A percentile compares a stretch with the other conserved stretches of the same genome.
These are phyloP conservation scores for Sclerotinia sclerotiorum DNA, from an alignment of 2,329 filamentous ascomycete species.

Conservation along the genomic window DNA sequence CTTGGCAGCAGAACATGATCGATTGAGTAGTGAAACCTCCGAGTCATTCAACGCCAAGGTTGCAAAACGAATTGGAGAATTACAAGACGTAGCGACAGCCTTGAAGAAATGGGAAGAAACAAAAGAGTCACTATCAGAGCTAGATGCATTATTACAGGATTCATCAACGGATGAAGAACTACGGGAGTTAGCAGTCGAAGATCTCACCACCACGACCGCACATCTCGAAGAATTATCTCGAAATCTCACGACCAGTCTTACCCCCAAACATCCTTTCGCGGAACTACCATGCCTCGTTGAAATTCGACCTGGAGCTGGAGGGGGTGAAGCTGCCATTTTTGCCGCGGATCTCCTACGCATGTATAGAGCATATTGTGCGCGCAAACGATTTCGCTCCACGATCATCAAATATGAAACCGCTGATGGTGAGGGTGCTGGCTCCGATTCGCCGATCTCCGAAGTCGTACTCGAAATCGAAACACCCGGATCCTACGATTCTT, in stretches of 20 bases:
- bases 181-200: conserved; percentile 74
- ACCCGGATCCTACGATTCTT: conserved; percentile 73
- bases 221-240: conserved; percentile 63
- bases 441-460: conserved; percentile 74
- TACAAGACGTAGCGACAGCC: conserved; percentile 57
- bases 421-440: conserved; percentile 59
- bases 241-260: conserved; percentile 72
- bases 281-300: conserved; percentile 88
- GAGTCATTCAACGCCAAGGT: conserved; percentile 56
- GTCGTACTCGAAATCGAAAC: conserved; percentile 81
- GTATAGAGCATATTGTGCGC: conserved; percentile 78
- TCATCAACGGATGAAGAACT: conserved; percentile 62
- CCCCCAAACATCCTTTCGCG: conserved; percentile 87
- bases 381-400: conserved; percentile 62
- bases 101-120: conserved; percentile 59
- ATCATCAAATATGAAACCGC: conserved; percentile 78
- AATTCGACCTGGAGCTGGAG: conserved; percentile 87
- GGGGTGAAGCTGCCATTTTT: conserved; percentile 87
- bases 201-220: conserved; percentile 65
- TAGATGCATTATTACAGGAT: conserved; percentile 51
- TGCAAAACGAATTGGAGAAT: conserved; percentile 61
- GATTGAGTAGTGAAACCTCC: conserved; percentile 52
- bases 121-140: conserved; percentile 54
- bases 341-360: conserved; percentile 84
- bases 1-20: conserved; percentile 57